These are phyloP conservation scores for Cryomyces antarcticus DNA, from an alignment of 495 filamentous ascomycete genomes.

Conservation along the genomic window DNA sequence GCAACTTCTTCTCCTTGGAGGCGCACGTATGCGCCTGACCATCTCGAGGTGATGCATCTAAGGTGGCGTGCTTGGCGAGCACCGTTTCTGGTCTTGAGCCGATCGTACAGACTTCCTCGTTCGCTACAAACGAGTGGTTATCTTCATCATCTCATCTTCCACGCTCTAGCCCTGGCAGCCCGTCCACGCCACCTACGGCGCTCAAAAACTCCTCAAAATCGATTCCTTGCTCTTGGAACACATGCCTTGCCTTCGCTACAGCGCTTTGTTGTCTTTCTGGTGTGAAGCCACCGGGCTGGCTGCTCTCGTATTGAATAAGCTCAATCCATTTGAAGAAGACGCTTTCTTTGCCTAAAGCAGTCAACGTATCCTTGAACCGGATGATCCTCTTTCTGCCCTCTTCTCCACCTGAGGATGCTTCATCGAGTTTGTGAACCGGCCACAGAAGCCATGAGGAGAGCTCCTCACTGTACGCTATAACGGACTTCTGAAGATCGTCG, in stretches of 20 bases:
- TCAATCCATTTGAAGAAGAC: slow-evolving; percentile 77
- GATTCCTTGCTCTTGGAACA: slow-evolving; percentile 50
- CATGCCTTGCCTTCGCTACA: slow-evolving; percentile 40
- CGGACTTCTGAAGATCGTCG: slow-evolving; percentile 40
- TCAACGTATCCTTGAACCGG: slow-evolving; percentile 48
- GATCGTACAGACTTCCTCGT: too few species aligned
- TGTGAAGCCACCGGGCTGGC: slow-evolving; percentile 50
- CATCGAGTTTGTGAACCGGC: slow-evolving; percentile 17
- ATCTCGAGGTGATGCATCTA: too few species aligned
- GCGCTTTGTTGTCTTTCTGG: slow-evolving; percentile 30
- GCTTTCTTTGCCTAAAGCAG: slow-evolving; percentile 54
- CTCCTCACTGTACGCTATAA: slow-evolving; percentile 42
- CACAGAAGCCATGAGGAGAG: slow-evolving; percentile 42
- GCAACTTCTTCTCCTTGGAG: too few species aligned
- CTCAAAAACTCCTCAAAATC: slow-evolving; percentile 62
- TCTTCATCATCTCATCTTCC: background rate
- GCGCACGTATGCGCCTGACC: too few species aligned
- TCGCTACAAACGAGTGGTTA: too few species aligned
- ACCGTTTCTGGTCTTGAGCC: too few species aligned
- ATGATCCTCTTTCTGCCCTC: slow-evolving; percentile 31
- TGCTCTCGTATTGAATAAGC: slow-evolving; percentile 63
- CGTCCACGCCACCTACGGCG: slow-evolving; percentile 46
- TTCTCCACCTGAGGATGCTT: slow-evolving; percentile 14
- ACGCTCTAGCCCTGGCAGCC: slow-evolving; percentile 26
- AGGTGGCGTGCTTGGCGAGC: too few species aligned